Percentiles rank a stretch among this genome's conserved stretches.
These are phyloP conservation scores for Ormosia semicastrata DNA, from an alignment of 306 rosid species.

Conservation along the genomic window DNA sequence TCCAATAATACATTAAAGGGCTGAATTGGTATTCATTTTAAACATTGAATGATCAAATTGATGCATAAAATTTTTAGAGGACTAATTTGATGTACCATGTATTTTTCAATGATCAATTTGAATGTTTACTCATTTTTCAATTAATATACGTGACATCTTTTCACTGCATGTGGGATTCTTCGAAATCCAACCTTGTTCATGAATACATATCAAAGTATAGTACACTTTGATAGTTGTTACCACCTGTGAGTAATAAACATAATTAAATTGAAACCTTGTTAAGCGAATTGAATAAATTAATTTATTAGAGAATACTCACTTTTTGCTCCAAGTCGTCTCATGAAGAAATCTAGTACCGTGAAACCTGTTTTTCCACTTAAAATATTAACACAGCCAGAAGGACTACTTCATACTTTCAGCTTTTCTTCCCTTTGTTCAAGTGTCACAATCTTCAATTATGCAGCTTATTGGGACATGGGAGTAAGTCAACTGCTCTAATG, in stretches of 20 bases:
- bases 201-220: neutral
- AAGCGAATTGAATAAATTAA: neutral
- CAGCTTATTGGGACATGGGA: neutral
- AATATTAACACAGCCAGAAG: neutral
- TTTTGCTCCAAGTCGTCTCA: neutral
- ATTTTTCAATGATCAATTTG: too few relatives aligned
- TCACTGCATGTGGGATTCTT: neutral
- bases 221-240: neutral
- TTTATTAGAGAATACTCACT: too few relatives aligned
- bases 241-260: neutral
- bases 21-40: too few relatives aligned
- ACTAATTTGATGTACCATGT: too few relatives aligned
- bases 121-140: too few relatives aligned
- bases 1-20: too few relatives aligned
- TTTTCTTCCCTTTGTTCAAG: neutral
- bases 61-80: too few relatives aligned
- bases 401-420: neutral
- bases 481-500: conserved; percentile 23
- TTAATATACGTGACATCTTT: neutral
- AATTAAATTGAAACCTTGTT: neutral
- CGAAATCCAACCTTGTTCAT: neutral
- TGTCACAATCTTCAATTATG: neutral
- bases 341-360: neutral
- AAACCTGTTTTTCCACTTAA: neutral
- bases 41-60: too few relatives aligned